phyloP scores from a whole-genome alignment of 148 eudicot genomes.

The Rhododendron molle region DNA sequence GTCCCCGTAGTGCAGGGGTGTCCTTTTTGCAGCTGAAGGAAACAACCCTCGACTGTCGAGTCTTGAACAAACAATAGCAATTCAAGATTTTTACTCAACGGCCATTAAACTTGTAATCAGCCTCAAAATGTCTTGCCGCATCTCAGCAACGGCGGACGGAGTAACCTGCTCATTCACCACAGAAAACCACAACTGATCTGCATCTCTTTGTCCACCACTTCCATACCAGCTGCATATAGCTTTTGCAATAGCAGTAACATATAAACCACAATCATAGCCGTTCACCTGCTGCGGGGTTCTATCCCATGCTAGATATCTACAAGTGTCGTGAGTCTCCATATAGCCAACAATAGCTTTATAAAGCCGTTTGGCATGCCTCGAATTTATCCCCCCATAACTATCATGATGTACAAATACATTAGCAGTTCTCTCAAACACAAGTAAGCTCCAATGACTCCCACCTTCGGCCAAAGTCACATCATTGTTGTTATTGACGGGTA shows the following conservation, averaged over 20 bases:
- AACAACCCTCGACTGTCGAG: neutral
- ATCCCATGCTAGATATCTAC: slow-evolving; percentile 38
- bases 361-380: slow-evolving; percentile 39
- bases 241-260: slow-evolving; percentile 63
- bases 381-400: slow-evolving; percentile 43
- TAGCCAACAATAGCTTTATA: slow-evolving; percentile 37
- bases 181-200: slow-evolving; percentile 50
- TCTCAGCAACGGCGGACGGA: slow-evolving; percentile 33
- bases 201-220: slow-evolving; percentile 21
- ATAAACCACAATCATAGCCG: slow-evolving; percentile 86
- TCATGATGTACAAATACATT: slow-evolving; percentile 81
- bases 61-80: neutral
- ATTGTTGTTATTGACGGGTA: slow-evolving; percentile 67
- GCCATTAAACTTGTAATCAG: slow-evolving; percentile 47
- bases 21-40: neutral
- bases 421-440: slow-evolving; percentile 45
- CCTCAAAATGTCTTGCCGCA: slow-evolving; percentile 50
- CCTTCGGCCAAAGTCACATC: slow-evolving; percentile 62
- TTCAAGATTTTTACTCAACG: slow-evolving; percentile 1
- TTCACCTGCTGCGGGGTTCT: slow-evolving; percentile 61
- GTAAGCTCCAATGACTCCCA: slow-evolving; percentile 89
- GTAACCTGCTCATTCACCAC: slow-evolving; percentile 43
- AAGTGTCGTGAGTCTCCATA: slow-evolving; percentile 18
- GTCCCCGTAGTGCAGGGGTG: too few species aligned
- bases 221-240: slow-evolving; percentile 60